Evolutionary conservation across 2,329 filamentous ascomycete species (phyloP).

Genomic region (Biscogniauxia sp.): DNA sequence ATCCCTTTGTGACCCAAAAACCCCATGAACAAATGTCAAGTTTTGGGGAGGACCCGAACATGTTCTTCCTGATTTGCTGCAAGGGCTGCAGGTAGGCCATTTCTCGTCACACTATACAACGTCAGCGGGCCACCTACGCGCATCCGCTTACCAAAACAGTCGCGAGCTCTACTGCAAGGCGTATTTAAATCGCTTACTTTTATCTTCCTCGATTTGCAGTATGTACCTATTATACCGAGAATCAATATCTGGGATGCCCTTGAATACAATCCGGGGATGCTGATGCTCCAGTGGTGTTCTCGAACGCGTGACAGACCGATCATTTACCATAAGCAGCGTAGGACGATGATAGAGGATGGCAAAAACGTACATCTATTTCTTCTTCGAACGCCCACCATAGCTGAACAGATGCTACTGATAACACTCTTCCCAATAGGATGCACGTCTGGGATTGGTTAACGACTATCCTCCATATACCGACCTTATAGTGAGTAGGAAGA

Average conservation of each 20-base stretch:
- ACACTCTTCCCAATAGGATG: background rate
- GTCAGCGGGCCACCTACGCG: background rate
- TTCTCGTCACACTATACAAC: constrained; percentile 12
- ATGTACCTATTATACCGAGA: background rate
- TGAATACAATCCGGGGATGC: background rate
- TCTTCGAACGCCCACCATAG: background rate
- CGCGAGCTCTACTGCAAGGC: background rate
- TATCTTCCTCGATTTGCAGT: constrained; percentile 14
- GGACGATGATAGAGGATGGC: background rate
- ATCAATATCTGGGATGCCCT: background rate
- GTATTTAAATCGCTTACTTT: constrained; percentile 8
- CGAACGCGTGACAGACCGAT: background rate
- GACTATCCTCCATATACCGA: background rate
- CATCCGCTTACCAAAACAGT: constrained; percentile 4
- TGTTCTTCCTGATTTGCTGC: constrained; percentile 12
- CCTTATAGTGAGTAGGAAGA: background rate
- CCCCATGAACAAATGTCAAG: constrained; percentile 8
- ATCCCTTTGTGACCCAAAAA: background rate
- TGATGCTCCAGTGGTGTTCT: background rate
- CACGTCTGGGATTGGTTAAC: background rate
- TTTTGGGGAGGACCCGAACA: constrained; percentile 13
- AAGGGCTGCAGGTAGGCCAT: constrained; percentile 14
- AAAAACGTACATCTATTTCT: background rate
- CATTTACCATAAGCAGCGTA: background rate
- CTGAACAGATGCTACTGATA: background rate